Percentiles rank a stretch among this genome's conserved stretches.
Evolutionary conservation across 495 filamentous ascomycete genomes (phyloP).

Genomic region (Rhypophila decipiens): DNA sequence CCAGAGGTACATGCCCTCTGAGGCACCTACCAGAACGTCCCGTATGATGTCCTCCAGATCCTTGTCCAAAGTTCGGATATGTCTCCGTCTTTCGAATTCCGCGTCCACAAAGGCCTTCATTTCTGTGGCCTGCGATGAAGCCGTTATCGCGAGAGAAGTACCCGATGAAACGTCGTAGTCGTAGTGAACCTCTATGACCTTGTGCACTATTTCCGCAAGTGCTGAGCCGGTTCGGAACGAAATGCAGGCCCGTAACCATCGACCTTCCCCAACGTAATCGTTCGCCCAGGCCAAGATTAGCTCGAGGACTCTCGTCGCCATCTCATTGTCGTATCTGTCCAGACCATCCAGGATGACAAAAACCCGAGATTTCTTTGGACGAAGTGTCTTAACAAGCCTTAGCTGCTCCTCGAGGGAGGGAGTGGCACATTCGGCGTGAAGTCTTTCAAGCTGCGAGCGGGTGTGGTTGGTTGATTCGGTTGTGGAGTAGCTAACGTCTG

Average conservation of each 20-base stretch:
- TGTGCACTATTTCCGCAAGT: background rate
- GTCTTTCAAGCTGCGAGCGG: too few species aligned
- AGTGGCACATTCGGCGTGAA: too few species aligned
- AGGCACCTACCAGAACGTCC: background rate
- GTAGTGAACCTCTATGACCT: too few species aligned
- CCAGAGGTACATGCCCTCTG: constrained; percentile 3
- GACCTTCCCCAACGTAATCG: too few species aligned
- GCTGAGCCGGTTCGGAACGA: background rate
- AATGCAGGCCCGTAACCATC: too few species aligned
- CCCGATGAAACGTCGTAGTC: background rate
- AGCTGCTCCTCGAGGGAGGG: background rate
- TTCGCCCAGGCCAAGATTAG: too few species aligned
- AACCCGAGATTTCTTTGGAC: background rate
- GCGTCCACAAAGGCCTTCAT: background rate
- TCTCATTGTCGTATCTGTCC: background rate
- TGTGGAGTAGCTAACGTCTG: background rate
- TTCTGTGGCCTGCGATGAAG: background rate
- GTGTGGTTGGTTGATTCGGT: too few species aligned
- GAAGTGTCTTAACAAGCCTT: background rate
- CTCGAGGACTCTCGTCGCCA: background rate
- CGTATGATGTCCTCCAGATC: background rate
- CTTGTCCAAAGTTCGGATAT: background rate
- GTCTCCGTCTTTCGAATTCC: background rate
- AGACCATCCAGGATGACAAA: background rate
- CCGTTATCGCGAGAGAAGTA: background rate